phyloP scores from a whole-genome alignment of 2,329 filamentous ascomycete species.

The Penicillium paneum region DNA sequence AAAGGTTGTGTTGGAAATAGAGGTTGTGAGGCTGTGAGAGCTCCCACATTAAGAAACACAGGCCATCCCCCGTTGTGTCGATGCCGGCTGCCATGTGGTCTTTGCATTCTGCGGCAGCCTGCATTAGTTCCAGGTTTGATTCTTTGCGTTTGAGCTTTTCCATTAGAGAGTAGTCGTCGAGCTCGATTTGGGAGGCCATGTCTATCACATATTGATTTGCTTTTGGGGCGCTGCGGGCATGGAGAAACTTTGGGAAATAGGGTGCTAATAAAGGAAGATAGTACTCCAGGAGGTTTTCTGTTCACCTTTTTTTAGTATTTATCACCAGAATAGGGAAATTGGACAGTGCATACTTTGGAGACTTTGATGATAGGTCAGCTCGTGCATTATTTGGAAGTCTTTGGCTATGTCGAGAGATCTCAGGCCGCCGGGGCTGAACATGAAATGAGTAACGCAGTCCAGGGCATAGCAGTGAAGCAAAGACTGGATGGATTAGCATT shows the following conservation, averaged over 20 bases:
- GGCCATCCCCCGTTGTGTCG: conserved; percentile 66
- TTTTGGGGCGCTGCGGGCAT: conserved; percentile 57
- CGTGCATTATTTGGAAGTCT: conserved; percentile 66
- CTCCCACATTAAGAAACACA: conserved; percentile 70
- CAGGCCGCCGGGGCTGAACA: conserved; percentile 66
- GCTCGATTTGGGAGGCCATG: conserved; percentile 47
- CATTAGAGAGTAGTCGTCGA: conserved; percentile 57
- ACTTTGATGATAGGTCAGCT: conserved; percentile 66
- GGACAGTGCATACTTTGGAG: conserved; percentile 55
- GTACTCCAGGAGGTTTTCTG: conserved; percentile 59
- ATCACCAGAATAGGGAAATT: neutral
- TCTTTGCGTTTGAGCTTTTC: conserved; percentile 56
- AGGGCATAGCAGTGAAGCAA: conserved; percentile 65
- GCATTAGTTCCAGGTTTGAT: conserved; percentile 49
- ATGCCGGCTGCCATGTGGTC: conserved; percentile 71
- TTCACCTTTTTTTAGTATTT: neutral
- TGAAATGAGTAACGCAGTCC: conserved; percentile 65
- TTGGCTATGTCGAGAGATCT: conserved; percentile 54
- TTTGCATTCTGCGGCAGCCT: conserved; percentile 65
- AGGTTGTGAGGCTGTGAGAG: conserved; percentile 59
- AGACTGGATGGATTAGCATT: conserved; percentile 18
- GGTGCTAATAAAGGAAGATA: conserved; percentile 55
- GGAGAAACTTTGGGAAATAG: conserved; percentile 48
- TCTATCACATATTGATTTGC: conserved; percentile 59
- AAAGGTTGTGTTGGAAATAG: conserved; percentile 52